phyloP scores from a whole-genome alignment of 257 asterid genomes.

The Apocynum venetum region DNA sequence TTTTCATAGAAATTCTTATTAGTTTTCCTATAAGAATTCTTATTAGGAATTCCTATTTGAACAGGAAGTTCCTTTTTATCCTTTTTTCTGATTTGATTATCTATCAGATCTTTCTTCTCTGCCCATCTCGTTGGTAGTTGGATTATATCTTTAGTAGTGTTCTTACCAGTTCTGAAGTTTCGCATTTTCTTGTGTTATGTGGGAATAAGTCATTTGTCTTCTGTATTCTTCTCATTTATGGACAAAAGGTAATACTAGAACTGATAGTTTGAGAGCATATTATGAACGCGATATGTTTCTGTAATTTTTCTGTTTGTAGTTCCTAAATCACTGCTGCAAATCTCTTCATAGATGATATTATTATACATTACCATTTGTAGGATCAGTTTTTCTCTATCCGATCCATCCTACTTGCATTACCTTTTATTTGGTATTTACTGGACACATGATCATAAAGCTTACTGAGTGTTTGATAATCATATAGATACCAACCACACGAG shows the following conservation, averaged over 20 bases:
- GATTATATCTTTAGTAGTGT: too few species aligned
- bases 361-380: not conserved
- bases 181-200: too few species aligned
- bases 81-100: not conserved
- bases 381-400: not conserved
- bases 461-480: not conserved
- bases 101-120: not conserved
- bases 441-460: not conserved
- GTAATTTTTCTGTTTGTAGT: not conserved
- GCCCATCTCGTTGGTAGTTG: not conserved
- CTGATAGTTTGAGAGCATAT: not conserved
- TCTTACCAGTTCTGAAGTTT: not conserved
- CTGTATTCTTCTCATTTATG: not conserved
- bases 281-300: not conserved
- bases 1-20: too few species aligned
- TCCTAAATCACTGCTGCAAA: not conserved
- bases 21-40: too few species aligned
- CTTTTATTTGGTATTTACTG: not conserved
- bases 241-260: not conserved
- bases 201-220: not conserved
- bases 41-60: too few species aligned
- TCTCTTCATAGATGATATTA: not conserved
- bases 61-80: not conserved
- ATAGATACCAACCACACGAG: slow-evolving; percentile 75
- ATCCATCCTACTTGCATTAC: not conserved